Percentiles rank a stretch among this genome's conserved stretches.
These are phyloP conservation scores for Vitis hybrid DNA, from an alignment of 177 flowering plant species.

Conservation along the genomic window DNA sequence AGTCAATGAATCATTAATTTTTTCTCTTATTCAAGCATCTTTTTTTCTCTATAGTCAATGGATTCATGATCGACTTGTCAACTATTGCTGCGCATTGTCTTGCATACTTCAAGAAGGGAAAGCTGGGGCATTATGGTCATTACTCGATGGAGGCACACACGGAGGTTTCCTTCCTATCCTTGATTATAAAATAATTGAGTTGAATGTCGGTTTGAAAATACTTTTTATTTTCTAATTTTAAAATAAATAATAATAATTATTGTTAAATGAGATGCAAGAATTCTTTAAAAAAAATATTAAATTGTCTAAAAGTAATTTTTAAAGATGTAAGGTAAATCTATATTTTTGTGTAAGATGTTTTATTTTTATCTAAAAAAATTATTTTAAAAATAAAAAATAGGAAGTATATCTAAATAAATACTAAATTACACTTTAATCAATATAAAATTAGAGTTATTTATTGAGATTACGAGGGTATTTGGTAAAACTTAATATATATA, in stretches of 20 bases:
- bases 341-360: too few species aligned
- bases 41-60: background rate
- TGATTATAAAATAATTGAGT: background rate
- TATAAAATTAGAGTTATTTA: too few species aligned
- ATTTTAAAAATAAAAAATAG: too few species aligned
- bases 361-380: too few species aligned
- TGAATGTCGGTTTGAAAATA: background rate
- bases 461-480: rapidly evolving
- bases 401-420: too few species aligned
- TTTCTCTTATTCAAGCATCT: background rate
- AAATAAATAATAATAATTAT: background rate
- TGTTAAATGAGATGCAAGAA: too few species aligned
- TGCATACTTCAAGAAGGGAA: background rate
- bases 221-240: background rate
- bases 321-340: too few species aligned
- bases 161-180: background rate
- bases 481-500: too few species aligned
- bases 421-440: too few species aligned
- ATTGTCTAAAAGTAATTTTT: too few species aligned
- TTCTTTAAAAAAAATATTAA: too few species aligned
- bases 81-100: conserved; percentile 1
- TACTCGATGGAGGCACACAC: background rate
- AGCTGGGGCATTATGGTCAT: background rate
- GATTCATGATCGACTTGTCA: background rate
- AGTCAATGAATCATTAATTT: too few species aligned